A percentile compares a stretch with the other conserved stretches of the same genome.
Conservation (phyloP, 1,139 yeast genomes). For the Debaryomycetaceae sp. region DNA sequence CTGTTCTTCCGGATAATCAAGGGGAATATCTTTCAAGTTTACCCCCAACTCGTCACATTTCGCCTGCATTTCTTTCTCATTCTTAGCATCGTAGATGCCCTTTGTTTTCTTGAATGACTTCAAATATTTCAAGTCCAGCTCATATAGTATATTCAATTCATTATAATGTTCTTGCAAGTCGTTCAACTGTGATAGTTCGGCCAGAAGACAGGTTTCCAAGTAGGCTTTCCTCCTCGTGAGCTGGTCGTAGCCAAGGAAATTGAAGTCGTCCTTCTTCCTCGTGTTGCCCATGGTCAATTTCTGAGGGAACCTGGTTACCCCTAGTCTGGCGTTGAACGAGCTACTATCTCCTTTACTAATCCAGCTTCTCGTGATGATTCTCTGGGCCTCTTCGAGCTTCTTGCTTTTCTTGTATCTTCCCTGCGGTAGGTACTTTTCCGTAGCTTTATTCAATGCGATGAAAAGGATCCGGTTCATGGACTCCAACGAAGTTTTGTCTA, state of each 20-base stretch:
- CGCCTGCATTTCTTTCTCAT: slow-evolving; percentile 9
- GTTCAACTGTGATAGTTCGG: slow-evolving; percentile 36
- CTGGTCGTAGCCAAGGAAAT: slow-evolving; percentile 31
- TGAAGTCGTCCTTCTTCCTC: slow-evolving; percentile 14
- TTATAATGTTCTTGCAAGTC: slow-evolving; percentile 29
- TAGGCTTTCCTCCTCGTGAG: slow-evolving; percentile 26
- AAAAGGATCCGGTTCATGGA: slow-evolving; percentile 28
- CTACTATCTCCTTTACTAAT: slow-evolving; percentile 16
- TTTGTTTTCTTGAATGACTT: slow-evolving; percentile 22
- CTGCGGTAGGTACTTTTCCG: slow-evolving; percentile 22
- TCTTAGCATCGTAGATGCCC: slow-evolving; percentile 4
- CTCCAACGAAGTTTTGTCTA: slow-evolving; percentile 16
- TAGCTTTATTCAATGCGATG: slow-evolving; percentile 27
- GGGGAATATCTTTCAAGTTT: slow-evolving; percentile 3
- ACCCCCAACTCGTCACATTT: slow-evolving; percentile 8
- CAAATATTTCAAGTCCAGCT: slow-evolving; percentile 34
- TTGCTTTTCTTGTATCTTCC: slow-evolving; percentile 9
- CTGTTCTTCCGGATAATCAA: slow-evolving; percentile 4
- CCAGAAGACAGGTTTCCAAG: slow-evolving; percentile 40
- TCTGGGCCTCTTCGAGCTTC: slow-evolving; percentile 25
- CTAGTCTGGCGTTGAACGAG: slow-evolving; percentile 32
- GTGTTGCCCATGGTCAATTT: slow-evolving; percentile 13
- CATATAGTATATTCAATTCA: slow-evolving; percentile 19
- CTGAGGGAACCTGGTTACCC: slow-evolving; percentile 33
- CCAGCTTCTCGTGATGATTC: slow-evolving; percentile 30